Evolutionary conservation across 2,329 filamentous ascomycete species (phyloP), one percentile per base, ranked within the genome.

Genomic region (Apiospora sp.): DNA sequence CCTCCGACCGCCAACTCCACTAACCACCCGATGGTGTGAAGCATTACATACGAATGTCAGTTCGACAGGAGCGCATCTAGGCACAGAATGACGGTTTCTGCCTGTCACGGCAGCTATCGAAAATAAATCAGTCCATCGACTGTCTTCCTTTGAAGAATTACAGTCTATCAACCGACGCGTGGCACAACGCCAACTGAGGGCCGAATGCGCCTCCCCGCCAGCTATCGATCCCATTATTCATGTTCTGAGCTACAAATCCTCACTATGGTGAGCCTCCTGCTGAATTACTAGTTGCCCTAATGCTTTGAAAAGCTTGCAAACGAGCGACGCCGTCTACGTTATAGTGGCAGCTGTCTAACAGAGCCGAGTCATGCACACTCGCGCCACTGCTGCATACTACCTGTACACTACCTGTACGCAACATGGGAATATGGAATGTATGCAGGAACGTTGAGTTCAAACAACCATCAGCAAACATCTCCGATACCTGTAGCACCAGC

Each of bases 1-100:
- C 34, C 30, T n/a, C n/a, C 34, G 58, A 41, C 34, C n/a, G 41
- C 58, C 8, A 64, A 24, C 30, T 64, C 34, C 37, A 24, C 30
- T 64, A 4, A 41, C 58, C 41, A 64, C n/a, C 30, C 4, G 58
- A 64, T 64, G 58, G 58, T 64, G 58, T 64, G 34, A 41, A n/a
- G 58, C 19, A n/a, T 41, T 8, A 19, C 30, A 41, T 12, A 37
- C 34, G 58, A 41, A 37, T 37, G 54, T 61, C 27, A 37, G 54
- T 61, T 37, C 30, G 30, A 30, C 24, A 19, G 30, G 30, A 19
- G 13, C 3, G 30, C 54, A 37, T n/a, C 34, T 41, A 64, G 30
- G 30, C 30, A 12, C 10, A 30, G 19, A 19, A 64, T 64, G 30
- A 41, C 58, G 19, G 12, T 24, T 64, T n/a, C 4, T n/a, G 34